Evolutionary conservation across 2,329 filamentous ascomycete species (phyloP), one percentile per base, ranked within the genome.

Genomic region (Aspergillus glaucus): DNA sequence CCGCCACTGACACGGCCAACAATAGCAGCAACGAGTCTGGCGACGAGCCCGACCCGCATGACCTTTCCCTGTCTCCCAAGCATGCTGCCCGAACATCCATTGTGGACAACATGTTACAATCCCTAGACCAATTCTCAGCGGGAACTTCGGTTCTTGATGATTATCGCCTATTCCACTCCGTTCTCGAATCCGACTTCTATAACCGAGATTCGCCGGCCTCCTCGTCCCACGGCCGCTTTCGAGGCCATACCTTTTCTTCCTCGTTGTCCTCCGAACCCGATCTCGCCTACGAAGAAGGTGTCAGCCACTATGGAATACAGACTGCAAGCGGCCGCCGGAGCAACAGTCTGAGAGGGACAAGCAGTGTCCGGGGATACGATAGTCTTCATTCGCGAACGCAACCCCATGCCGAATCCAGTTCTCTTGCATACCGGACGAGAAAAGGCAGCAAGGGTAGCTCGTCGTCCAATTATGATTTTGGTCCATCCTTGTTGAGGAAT

Each of bases 101-200:
- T 57, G 89, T 98, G 51, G 87, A 93, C 69, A 95, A 96, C 69
- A 93, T 98, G 86, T 82, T 97, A 52, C 77, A 93, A 56, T 95
- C 91, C 37, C 84, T 98, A 55, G 92, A 95, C 70, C 87, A 92
- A 68, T 83, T 92, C 63, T 85, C 81, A 37, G 54, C 64, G 2
- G 58, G 62, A 10, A 62, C 68, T 34, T 65, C 65, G 3, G 48
- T 67, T 7, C 51, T 69, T 43, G 65, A 66, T 37, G 67, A 70
- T 45, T 64, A 65, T 47, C 62, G 64, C 19, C 53, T 71, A 21
- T 69, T 66, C 50, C 68, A 72, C 53, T 68, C 71, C 19, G 65
- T 64, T 44, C 70, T 71, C 37, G 66, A 70, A 39, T 63, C 68
- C 44, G 71, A 74, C 53, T 47, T 56, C 19, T 64, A 66, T 52